Evolutionary conservation across 768 basidiomycete species (phyloP), one percentile per base, ranked within the genome.

Genomic region (Xerocomellus intermedius): DNA sequence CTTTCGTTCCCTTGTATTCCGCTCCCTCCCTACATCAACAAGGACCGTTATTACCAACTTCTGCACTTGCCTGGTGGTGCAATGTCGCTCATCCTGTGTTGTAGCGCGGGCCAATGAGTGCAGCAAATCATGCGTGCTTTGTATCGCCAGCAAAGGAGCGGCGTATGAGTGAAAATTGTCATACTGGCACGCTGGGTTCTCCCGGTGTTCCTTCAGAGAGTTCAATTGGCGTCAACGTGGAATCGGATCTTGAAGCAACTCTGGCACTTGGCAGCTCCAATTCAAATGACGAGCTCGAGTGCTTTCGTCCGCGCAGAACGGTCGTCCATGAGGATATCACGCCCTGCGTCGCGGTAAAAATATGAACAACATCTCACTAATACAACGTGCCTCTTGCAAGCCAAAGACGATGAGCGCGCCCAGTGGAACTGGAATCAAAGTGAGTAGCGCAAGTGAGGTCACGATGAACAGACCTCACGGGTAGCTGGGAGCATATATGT

Each of bases 401-500:
- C 77, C 82, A 61, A 84, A 81, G 6, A 82, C 64, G 33, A 81
- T 46, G 46, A 78, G 73, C 4, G 78, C 77, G 0, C 69, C 73
- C 17, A 83, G 62, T 0, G 83, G 83, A 22, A 85, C 82, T 83
- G 52, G 12, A 52, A 48, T 10, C 52, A 7, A 47, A 52, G 26
- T 62, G 43, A 61, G 55, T 19, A 21, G 14, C 9, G 36, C 8
- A 12, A 41, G 16, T n/a, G 30, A 30, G 5, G 17, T 45, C 41
- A 21, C 2, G 59, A 36, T 39, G 42, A 47, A 22, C 14, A 41
- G 39, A 46, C 55, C 80, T 63, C 54, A 84, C 82, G 57, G 14
- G 77, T 71, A 30, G 83, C 82, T 48, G 79, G 78, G 14, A 80
- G 66, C 71, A 83, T 74, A 60, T 77, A 79, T 33, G 76, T 70